A percentile compares a stretch with the other conserved stretches of the same genome.
These are phyloP conservation scores for Tulasnella sp. DNA, from an alignment of 768 basidiomycete genomes.

Conservation along the genomic window DNA sequence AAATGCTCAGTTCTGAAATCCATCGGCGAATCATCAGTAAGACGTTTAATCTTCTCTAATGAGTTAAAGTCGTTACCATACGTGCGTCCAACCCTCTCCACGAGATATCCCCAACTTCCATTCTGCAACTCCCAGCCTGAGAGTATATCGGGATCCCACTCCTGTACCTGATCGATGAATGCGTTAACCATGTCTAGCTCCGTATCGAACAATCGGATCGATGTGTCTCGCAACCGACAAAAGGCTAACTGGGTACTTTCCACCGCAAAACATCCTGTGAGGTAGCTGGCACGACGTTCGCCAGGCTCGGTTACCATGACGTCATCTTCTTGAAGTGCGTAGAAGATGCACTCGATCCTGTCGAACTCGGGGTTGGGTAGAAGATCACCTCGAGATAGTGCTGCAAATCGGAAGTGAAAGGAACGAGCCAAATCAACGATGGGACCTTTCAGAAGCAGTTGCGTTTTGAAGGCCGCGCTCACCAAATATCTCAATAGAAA, in stretches of 20 bases:
- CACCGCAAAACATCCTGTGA: conserved; percentile 46
- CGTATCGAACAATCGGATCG: conserved; percentile 42
- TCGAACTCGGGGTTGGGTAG: conserved; percentile 59
- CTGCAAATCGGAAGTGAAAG: conserved; percentile 28
- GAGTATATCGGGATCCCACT: conserved; percentile 83
- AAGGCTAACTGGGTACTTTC: conserved; percentile 26
- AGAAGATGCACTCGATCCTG: conserved; percentile 59
- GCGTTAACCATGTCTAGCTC: conserved; percentile 78
- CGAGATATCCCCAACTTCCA: conserved; percentile 83
- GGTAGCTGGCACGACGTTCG: conserved; percentile 25
- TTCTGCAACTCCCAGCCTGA: conserved; percentile 87
- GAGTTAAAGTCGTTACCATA: conserved; percentile 38
- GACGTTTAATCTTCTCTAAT: not conserved
- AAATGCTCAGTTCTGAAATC: conserved; percentile 52
- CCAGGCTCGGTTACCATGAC: conserved; percentile 26
- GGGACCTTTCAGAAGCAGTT: not conserved
- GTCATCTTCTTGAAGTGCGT: conserved; percentile 49
- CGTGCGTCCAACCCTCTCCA: conserved; percentile 42
- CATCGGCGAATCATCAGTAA: not conserved
- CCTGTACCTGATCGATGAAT: conserved; percentile 57
- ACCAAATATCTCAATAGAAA: conserved; percentile 85
- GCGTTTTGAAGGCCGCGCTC: conserved; percentile 21
- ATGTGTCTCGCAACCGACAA: conserved; percentile 34
- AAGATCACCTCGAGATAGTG: conserved; percentile 44
- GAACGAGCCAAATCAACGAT: not conserved